These are phyloP conservation scores for Dioscorea dumetorum DNA, from an alignment of 106 monocot genomes.

Conservation along the genomic window DNA sequence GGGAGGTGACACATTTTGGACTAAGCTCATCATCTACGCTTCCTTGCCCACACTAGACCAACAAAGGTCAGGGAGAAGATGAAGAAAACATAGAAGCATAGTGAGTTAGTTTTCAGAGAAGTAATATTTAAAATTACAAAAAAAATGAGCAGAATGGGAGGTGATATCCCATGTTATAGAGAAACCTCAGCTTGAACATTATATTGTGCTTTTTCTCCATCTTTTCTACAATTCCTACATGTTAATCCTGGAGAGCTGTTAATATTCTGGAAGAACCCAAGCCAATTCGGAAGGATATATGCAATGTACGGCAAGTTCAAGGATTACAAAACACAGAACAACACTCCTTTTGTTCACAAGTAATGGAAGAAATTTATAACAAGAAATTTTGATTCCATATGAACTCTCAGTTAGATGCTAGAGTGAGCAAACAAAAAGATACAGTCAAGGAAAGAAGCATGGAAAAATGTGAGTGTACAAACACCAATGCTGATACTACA, in stretches of 20 bases:
- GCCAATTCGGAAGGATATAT: neutral
- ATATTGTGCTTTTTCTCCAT: conserved; percentile 61
- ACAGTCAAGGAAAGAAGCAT: too few species aligned
- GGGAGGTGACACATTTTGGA: conserved; percentile 84
- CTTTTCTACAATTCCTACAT: conserved; percentile 68
- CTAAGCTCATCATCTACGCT: conserved; percentile 83
- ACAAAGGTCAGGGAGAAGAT: conserved; percentile 1
- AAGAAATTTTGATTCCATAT: neutral
- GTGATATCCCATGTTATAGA: conserved; percentile 32
- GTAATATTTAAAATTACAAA: conserved; percentile 7
- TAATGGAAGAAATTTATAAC: neutral
- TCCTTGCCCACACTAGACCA: conserved; percentile 88
- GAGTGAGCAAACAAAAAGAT: neutral
- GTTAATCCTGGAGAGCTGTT: conserved; percentile 51
- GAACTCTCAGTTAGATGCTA: neutral
- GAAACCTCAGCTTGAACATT: conserved; percentile 60
- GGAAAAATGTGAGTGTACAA: too few species aligned
- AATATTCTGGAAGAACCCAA: conserved; percentile 20
- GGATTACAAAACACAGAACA: neutral
- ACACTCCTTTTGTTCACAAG: neutral
- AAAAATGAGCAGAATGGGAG: conserved; percentile 8
- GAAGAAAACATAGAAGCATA: conserved; percentile 7
- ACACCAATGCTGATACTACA: too few species aligned
- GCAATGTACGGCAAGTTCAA: conserved; percentile 3
- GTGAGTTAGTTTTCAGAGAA: conserved; percentile 6